These are phyloP conservation scores for Pseudoneurospora amorphoporcata DNA, from an alignment of 495 filamentous ascomycete genomes.

Conservation along the genomic window DNA sequence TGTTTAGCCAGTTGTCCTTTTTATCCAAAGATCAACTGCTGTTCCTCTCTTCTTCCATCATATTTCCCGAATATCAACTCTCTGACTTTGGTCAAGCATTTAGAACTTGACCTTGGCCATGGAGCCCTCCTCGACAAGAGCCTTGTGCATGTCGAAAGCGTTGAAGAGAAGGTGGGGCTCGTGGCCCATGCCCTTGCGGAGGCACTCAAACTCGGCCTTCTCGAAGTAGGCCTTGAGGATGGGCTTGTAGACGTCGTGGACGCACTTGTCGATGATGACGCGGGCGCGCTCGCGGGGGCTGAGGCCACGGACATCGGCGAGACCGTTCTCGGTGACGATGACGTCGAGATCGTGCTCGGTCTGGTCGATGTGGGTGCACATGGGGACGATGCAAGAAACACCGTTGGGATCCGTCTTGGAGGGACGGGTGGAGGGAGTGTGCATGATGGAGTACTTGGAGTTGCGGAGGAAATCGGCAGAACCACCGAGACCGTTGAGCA, in stretches of 20 bases:
- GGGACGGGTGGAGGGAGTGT: constrained; percentile 73
- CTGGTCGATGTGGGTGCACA: constrained; percentile 90
- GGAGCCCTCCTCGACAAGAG: constrained; percentile 67
- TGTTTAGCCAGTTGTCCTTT: background rate
- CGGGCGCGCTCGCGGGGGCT: constrained; percentile 70
- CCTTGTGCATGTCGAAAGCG: constrained; percentile 82
- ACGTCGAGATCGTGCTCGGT: constrained; percentile 87
- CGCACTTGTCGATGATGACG: constrained; percentile 80
- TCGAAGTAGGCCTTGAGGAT: constrained; percentile 79
- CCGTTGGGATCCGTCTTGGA: constrained; percentile 76
- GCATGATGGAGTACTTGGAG: constrained; percentile 88
- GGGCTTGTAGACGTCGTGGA: constrained; percentile 78
- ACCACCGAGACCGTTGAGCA: constrained; percentile 86
- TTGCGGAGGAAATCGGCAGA: constrained; percentile 80
- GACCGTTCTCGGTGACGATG: constrained; percentile 77
- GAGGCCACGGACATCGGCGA: constrained; percentile 78
- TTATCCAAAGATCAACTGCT: background rate
- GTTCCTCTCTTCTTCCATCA: background rate
- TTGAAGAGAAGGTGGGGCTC: constrained; percentile 81
- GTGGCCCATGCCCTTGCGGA: constrained; percentile 82
- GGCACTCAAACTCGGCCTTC: constrained; percentile 76
- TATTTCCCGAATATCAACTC: background rate
- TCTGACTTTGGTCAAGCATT: background rate
- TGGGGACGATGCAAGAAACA: constrained; percentile 79
- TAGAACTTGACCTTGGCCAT: constrained; percentile 61